Conservation (phyloP, 2,329 filamentous ascomycete genomes). For the Xylaria sp. region DNA sequence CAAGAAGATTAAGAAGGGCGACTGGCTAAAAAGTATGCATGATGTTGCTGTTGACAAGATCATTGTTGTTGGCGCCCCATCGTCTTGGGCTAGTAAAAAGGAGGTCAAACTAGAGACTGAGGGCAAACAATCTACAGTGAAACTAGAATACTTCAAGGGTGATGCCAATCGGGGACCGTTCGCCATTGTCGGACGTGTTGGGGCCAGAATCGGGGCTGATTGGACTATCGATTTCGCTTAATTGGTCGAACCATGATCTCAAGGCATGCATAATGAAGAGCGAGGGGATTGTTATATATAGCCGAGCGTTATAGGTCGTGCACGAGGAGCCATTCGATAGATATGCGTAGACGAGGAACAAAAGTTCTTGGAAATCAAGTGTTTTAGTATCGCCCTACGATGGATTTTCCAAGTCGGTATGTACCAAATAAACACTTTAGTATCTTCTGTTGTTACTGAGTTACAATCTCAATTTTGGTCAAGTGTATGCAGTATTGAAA, state of each 20-base stretch:
- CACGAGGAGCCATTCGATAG: conserved; percentile 1
- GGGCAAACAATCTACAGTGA: conserved; percentile 65
- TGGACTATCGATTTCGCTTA: conserved; percentile 59
- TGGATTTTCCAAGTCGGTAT: not conserved
- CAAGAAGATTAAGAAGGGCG: conserved; percentile 71
- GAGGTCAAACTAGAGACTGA: conserved; percentile 67
- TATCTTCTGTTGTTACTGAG: not conserved
- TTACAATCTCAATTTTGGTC: not conserved
- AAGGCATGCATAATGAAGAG: conserved; percentile 2
- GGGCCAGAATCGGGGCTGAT: conserved; percentile 63
- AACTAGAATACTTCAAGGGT: conserved; percentile 69
- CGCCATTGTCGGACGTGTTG: conserved; percentile 64
- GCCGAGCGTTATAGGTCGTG: conserved; percentile 2
- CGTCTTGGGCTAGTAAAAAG: conserved; percentile 73
- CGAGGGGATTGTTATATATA: conserved; percentile 10
- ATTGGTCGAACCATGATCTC: not conserved
- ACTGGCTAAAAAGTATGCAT: conserved; percentile 83
- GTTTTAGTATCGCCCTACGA: not conserved
- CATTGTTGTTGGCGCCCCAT: conserved; percentile 82
- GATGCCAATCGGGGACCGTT: conserved; percentile 61
- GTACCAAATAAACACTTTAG: not conserved
- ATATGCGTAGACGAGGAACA: conserved; percentile 22
- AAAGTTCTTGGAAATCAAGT: not conserved
- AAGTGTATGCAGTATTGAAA: not conserved
- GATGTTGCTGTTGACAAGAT: conserved; percentile 85